These are phyloP conservation scores for Chrysosphaeria jannelii DNA, from an alignment of 2,329 filamentous ascomycete genomes.

Conservation along the genomic window DNA sequence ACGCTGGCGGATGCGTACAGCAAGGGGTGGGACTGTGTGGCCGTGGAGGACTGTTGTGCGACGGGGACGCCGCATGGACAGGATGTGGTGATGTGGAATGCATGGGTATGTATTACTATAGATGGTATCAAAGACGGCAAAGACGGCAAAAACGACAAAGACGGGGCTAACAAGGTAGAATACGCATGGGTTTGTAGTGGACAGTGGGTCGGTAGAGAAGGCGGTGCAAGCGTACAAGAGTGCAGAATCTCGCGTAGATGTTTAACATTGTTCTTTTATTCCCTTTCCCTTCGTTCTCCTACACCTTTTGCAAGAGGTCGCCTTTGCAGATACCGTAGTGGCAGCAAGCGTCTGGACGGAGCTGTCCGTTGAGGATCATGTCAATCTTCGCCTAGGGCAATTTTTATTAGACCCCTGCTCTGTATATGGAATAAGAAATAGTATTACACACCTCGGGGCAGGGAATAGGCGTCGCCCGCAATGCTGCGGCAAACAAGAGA, in stretches of 20 bases:
- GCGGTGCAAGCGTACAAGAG: no score
- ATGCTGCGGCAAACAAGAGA: conserved; percentile 6
- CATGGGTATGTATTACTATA: conserved; percentile 11
- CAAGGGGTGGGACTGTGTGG: conserved; percentile 22
- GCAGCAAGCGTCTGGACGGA: conserved; percentile 19
- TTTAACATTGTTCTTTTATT: no score
- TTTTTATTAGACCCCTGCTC: background rate
- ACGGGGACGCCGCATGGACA: conserved; percentile 14
- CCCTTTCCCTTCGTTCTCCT: no score
- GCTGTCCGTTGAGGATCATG: conserved; percentile 16
- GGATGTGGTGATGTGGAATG: conserved; percentile 10
- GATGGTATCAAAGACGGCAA: no score
- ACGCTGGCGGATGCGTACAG: conserved; percentile 23
- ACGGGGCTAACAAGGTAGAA: no score
- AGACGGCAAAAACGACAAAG: no score
- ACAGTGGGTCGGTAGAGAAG: no score
- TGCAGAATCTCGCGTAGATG: no score
- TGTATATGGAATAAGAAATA: background rate
- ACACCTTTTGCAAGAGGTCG: conserved; percentile 13
- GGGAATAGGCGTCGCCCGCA: conserved; percentile 9
- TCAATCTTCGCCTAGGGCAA: conserved; percentile 9
- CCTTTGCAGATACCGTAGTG: conserved; percentile 21
- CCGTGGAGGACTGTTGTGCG: conserved; percentile 22
- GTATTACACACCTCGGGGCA: conserved; percentile 11
- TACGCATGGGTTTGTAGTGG: no score